Base-by-base conservation (phyloP, 1,139 yeast genomes). In the Saccharomycopsis hybrid region DNA sequence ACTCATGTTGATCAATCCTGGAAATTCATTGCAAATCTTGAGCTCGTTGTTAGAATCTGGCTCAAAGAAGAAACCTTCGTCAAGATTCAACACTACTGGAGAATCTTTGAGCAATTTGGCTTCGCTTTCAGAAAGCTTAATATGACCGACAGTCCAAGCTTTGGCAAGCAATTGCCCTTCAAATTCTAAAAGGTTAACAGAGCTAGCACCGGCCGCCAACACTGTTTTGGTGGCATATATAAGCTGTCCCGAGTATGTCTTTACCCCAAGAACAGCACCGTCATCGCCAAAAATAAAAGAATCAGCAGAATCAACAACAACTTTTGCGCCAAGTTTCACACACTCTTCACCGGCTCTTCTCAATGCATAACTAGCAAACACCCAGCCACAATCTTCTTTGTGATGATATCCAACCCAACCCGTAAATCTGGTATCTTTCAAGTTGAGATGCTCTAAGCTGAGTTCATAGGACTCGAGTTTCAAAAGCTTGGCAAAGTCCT, bases 1-100 rank as follows among this genome's bases (percentile, higher is more conserved):
- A 8, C 36, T 59, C 18, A 27, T 60, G 56, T 37, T 54, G 54
- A 44, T 64, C 57, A 57, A 50, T 3, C 55, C 57, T 4, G 56
- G 55, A 3, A 62, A 54, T 3, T 50, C 48, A 48, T 69, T 71
- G 33, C 56, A 56, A 28, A 70, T 61, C 50, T 72, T 72, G 46
- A 72, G 46, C 9, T 64, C 57, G 18, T 59, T 61, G 5, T 70
- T 67, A 7, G 59, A 63, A 55, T 72, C 76, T 2, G 72, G 70
- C 9, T 70, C 71, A 55, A 71, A 70, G 54, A 70, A 71, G 56
- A 71, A 74, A 0, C 78, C 78, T 58, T 67, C 62, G 50, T 69
- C 72, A 27, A 71, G 8, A n/a, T 69, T 64, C 42, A 67, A 58
- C 31, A 68, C 57, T 7, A 70, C 71, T 1, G 74, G 74, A 49